A percentile compares a stretch with the other conserved stretches of the same genome.
Evolutionary conservation across 208 protist genomes (phyloP).

Genomic region (Leishmania aethiopica): DNA sequence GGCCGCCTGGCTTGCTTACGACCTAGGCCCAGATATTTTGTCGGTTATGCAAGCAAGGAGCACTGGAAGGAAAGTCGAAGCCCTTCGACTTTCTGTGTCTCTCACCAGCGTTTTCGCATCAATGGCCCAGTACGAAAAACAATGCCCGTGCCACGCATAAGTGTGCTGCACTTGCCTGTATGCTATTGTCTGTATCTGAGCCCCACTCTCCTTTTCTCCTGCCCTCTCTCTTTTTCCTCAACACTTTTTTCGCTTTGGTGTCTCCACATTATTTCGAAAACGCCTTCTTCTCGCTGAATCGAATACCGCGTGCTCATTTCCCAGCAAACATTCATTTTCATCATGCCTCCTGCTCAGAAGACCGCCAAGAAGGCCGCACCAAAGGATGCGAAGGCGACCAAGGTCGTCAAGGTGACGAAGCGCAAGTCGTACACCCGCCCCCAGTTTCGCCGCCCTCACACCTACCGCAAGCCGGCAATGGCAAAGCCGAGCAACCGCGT

Average conservation of each 20-base stretch:
- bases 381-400: conserved; percentile 69
- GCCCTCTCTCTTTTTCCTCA: neutral
- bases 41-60: neutral
- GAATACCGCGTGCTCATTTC: neutral
- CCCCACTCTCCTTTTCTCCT: neutral
- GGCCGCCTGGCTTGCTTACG: neutral
- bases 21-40: neutral
- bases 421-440: conserved; percentile 96
- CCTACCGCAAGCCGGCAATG: conserved; percentile 86
- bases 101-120: neutral
- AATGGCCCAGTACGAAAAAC: neutral
- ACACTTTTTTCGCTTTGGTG: neutral
- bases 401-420: conserved; percentile 89
- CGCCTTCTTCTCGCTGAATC: neutral
- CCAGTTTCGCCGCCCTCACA: conserved; percentile 97
- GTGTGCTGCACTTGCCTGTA: neutral
- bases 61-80: neutral
- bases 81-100: neutral
- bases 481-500: conserved; percentile 94
- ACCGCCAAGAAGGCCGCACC: conserved; percentile 53
- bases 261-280: neutral
- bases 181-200: neutral
- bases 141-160: neutral
- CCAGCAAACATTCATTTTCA: conserved; percentile 8
- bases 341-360: conserved; percentile 61